These are phyloP conservation scores for Blastocystis sp. DNA, from an alignment of 352 stramenopile species.

Conservation along the genomic window DNA sequence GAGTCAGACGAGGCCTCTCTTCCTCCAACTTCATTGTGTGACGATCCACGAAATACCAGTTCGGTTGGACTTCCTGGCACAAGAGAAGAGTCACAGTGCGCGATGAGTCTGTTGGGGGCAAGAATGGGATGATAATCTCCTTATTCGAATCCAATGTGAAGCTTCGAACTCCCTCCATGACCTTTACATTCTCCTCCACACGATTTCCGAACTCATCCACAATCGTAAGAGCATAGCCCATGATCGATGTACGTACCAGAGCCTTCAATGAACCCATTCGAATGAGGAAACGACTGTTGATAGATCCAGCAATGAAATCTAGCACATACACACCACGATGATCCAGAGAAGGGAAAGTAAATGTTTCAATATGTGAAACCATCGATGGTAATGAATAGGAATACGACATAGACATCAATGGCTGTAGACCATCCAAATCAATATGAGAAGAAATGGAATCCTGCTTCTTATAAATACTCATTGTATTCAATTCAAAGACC, in stretches of 20 bases:
- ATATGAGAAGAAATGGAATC: not conserved
- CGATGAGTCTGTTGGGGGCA: not conserved
- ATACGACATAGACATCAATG: not conserved
- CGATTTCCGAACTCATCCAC: slow-evolving; percentile 59
- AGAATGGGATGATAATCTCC: slow-evolving; percentile 59
- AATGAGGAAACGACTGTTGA: slow-evolving; percentile 54
- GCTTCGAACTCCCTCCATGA: not conserved
- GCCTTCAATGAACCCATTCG: slow-evolving; percentile 51
- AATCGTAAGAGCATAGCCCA: slow-evolving; percentile 38
- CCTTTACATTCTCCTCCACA: slow-evolving; percentile 7
- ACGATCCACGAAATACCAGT: slow-evolving; percentile 28
- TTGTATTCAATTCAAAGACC: slow-evolving; percentile 62
- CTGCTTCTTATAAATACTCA: slow-evolving; percentile 57
- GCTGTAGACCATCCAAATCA: slow-evolving; percentile 59
- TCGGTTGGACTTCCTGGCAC: not conserved
- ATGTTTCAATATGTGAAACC: slow-evolving; percentile 2
- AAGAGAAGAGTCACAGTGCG: slow-evolving; percentile 8
- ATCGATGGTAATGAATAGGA: not conserved
- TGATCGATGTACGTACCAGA: not conserved
- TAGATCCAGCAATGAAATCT: slow-evolving; percentile 35
- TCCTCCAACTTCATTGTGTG: not conserved
- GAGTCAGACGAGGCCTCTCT: not conserved
- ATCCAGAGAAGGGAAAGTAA: slow-evolving; percentile 14
- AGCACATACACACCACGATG: slow-evolving; percentile 59
- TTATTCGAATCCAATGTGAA: not conserved